A percentile compares a stretch with the other conserved stretches of the same genome.
phyloP scores from a whole-genome alignment of 2,329 filamentous ascomycete species.

The Sclerotinia nivalis region DNA sequence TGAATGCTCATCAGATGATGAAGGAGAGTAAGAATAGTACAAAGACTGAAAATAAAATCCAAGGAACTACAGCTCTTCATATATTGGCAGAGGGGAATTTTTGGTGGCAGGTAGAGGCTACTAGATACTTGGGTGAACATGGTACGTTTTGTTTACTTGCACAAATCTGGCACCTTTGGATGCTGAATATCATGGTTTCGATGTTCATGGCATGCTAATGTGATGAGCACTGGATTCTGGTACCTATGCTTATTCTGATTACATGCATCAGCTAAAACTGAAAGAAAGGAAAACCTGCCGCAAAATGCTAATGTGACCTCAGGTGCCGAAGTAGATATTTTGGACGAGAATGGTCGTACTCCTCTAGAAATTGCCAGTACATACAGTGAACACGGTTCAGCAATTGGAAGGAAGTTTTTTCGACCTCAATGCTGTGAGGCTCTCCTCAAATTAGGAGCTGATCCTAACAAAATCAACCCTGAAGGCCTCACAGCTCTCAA shows the following conservation, averaged over 20 bases:
- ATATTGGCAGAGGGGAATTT: constrained; percentile 17
- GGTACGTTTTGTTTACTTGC: constrained; percentile 21
- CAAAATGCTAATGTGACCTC: neutral
- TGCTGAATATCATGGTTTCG: too few species aligned
- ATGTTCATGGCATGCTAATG: neutral
- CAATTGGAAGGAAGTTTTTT: neutral
- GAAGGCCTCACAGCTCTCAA: neutral
- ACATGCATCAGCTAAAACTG: too few species aligned
- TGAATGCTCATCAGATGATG: constrained; percentile 33
- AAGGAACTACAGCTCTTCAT: constrained; percentile 25
- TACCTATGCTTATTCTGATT: too few species aligned
- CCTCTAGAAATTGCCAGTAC: constrained; percentile 26
- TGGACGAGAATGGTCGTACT: constrained; percentile 24
- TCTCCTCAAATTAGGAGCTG: constrained; percentile 23
- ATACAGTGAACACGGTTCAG: constrained; percentile 1
- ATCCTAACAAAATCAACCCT: constrained; percentile 19
- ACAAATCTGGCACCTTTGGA: neutral
- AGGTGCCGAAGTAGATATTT: constrained; percentile 34
- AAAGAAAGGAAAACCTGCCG: neutral
- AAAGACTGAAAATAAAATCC: neutral
- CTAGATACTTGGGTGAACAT: constrained; percentile 32
- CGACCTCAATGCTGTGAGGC: neutral
- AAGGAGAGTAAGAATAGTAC: neutral
- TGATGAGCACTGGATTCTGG: neutral
- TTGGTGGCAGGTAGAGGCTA: constrained; percentile 29